Base-by-base conservation (phyloP, 768 basidiomycete species). In the Rhodotorula sphaerocarpa region DNA sequence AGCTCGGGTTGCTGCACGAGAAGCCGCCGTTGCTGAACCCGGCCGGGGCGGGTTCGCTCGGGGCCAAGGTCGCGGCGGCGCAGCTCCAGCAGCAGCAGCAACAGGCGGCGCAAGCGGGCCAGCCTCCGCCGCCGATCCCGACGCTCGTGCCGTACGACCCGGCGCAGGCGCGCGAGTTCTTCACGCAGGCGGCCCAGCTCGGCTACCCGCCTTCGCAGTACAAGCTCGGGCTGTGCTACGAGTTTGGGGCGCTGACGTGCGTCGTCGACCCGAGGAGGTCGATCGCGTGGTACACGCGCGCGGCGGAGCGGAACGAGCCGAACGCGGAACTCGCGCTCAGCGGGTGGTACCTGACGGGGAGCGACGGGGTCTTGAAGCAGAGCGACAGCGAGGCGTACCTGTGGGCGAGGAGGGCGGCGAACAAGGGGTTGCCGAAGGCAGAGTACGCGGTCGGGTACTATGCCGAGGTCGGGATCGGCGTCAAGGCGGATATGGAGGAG, bases 211-310 rank as follows among this genome's bases (percentile, higher is more conserved):
- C 87, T 50, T 86, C 88, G 7, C 95, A 97, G 75, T 92, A 86
- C 80, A 95, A 92, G 77, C 84, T 97, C 11, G 95, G 93, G 6
- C 85, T 88, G 69, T 92, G 88, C 74, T 92, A 87, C 75, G 95
- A 99, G 77, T 95, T 91, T 71, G 95, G 95, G 18, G 77, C 80
- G 27, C 75, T 99, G 56, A 82, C 84, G 14, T 97, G 91, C 74
- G 87, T 89, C 2, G 85, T 95, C 55, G 95, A 99, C 75, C 91
- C 95, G 14, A 81, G 85, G 58, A 81, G 89, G 59, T 92, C 89
- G 48, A 97, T 99, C 70, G 93, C 90, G 18, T 99, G 95, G 93
- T 96, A 97, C 74, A 96, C 92, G 15, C 90, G 88, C 70, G 95
- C 95, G 20, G 95, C 95, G 25, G 91, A 96, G 76, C 91, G 93